These are phyloP conservation scores for Cordyceps pruinosa DNA, from an alignment of 2,329 filamentous ascomycete genomes.

Conservation along the genomic window DNA sequence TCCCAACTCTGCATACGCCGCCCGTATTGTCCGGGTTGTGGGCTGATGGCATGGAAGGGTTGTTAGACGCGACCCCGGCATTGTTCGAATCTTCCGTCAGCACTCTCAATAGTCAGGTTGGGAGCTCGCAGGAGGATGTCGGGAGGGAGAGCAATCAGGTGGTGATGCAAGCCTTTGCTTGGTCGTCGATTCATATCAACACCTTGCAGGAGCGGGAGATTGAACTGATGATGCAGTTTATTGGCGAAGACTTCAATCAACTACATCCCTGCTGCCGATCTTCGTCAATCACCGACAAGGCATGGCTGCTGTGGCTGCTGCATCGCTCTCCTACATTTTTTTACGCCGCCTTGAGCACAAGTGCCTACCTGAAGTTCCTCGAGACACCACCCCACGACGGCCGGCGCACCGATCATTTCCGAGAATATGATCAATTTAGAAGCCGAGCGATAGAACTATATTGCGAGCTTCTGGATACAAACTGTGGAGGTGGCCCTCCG, in stretches of 20 bases:
- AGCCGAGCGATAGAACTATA: background rate
- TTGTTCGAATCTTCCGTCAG: background rate
- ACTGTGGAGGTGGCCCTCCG: background rate
- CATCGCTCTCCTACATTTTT: conserved; percentile 5
- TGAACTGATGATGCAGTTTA: background rate
- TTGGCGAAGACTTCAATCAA: background rate
- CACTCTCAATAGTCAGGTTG: background rate
- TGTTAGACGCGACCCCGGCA: background rate
- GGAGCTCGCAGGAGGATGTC: background rate
- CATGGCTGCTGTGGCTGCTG: background rate
- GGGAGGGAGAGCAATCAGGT: no score
- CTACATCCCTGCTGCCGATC: background rate
- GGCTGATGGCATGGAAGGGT: background rate
- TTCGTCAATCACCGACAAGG: background rate
- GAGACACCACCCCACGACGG: background rate
- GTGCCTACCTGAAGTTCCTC: background rate
- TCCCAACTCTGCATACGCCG: background rate
- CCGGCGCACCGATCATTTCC: background rate
- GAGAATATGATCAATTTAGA: background rate
- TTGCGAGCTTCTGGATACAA: background rate
- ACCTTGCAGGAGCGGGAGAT: background rate
- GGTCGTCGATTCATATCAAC: background rate
- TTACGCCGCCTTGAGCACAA: background rate
- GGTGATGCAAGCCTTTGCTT: background rate
- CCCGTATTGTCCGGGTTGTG: background rate